Base-by-base conservation (phyloP, 495 filamentous ascomycete species). In the Collariella sp. region DNA sequence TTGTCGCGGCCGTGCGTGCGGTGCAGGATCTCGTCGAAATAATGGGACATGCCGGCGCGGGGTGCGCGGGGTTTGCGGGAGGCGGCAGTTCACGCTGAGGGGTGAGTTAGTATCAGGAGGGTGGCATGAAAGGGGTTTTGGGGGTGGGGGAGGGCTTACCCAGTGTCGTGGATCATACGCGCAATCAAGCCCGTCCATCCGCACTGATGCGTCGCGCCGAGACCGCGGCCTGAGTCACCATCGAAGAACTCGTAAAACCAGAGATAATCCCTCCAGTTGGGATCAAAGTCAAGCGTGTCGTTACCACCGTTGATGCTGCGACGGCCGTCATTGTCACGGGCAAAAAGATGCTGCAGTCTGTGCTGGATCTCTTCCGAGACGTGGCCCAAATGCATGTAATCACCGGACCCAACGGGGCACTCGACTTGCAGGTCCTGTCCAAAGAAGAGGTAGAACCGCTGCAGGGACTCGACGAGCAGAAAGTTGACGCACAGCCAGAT, bases 201-300 rank as follows among this genome's bases (percentile, higher is more conserved):
- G 56, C 89, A 95, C 67, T 97, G 91, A 69, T 97, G 93, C 43
- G 87, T 93, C 20, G 91, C 88, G 49, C 91, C 91, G 7, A 96
- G 75, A 6, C 93, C 91, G 47, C 89, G 83, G 15, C 93, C 91
- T 23, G 75, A 84, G 64, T 97, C 93, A 24, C 88, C 91, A 61
- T 97, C 91, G 62, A 97, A 97, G 74, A 94, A 97, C 68, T 97
- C 91, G 63, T 95, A 85, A 77, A 94, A 97, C 85, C 88, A 95
- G 55, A 96, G 71, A 61, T 95, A 81, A 64, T 96, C 89, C 65
- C 82, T 89, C 91, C 91, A 96, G 70, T 95, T 74, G 20, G 87
- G 81, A 67, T 97, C 88, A 57, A 84, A 93, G 71, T 97, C 89
- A 31, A 97, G 82, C 55, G 84, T 74, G 50, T 95, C 86, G 53